phyloP scores from a whole-genome alignment of 2,329 filamentous ascomycete species.

The Colletotrichum sp. region DNA sequence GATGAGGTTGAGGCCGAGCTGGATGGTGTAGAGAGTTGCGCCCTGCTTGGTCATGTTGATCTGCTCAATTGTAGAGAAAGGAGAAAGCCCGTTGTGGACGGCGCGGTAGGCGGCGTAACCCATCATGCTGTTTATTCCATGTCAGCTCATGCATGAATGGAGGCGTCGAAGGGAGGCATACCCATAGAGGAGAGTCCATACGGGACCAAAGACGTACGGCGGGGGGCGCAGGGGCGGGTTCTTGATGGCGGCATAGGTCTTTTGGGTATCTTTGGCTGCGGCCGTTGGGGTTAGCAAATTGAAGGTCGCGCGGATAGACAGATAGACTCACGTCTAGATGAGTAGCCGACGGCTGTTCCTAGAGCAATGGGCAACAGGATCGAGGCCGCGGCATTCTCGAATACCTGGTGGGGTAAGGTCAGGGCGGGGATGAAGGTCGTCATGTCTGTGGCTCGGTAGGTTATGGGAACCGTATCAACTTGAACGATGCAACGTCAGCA shows the following conservation, averaged over 20 bases:
- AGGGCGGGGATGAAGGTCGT: conserved; percentile 81
- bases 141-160: not conserved
- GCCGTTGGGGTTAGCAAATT: not conserved
- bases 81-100: conserved; percentile 65
- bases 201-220: conserved; percentile 66
- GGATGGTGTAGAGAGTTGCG: conserved; percentile 83
- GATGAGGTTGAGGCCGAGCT: conserved; percentile 82
- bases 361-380: conserved; percentile 77
- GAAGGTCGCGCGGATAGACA: not conserved
- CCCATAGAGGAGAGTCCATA: conserved; percentile 72
- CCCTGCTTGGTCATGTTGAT: conserved; percentile 67
- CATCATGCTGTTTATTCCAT: conserved; percentile 62
- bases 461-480: not conserved
- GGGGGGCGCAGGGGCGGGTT: conserved; percentile 71
- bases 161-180: conserved; percentile 15
- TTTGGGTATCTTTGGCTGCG: conserved; percentile 61
- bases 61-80: conserved; percentile 58
- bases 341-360: conserved; percentile 76
- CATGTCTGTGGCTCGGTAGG: conserved; percentile 55
- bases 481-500: not conserved
- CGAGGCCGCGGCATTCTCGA: conserved; percentile 74
- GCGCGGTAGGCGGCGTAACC: conserved; percentile 88
- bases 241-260: conserved; percentile 68
- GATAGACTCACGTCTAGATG: conserved; percentile 63
- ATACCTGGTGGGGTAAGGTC: conserved; percentile 74